A percentile compares a stretch with the other conserved stretches of the same genome.
These are phyloP conservation scores for Phtheirospermum japonicum DNA, from an alignment of 257 asterid genomes.

Conservation along the genomic window DNA sequence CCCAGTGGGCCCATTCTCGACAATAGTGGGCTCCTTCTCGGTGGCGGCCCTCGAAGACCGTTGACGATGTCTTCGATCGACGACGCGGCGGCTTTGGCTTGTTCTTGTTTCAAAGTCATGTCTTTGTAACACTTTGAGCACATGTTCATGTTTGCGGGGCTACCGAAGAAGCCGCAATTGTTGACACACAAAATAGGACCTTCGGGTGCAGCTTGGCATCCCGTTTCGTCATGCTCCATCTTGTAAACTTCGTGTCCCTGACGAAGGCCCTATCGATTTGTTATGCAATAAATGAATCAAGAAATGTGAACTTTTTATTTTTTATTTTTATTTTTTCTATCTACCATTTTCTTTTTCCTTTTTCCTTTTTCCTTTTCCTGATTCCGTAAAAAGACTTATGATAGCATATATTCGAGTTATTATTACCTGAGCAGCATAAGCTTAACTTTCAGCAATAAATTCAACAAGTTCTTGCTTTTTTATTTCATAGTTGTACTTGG, in stretches of 20 bases:
- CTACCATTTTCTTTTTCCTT: too few relatives aligned
- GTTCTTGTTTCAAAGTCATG: conserved; percentile 51
- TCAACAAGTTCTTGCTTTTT: conserved; percentile 64
- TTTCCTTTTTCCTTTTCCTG: too few relatives aligned
- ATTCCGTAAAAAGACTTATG: conserved; percentile 4
- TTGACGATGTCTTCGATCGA: conserved; percentile 54
- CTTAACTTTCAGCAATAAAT: conserved; percentile 50
- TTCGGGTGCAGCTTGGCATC: conserved; percentile 52
- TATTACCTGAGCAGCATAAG: conserved; percentile 54
- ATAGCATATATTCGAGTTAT: conserved; percentile 8
- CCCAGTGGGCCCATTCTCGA: too few relatives aligned
- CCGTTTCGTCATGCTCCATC: conserved; percentile 61
- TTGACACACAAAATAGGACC: conserved; percentile 53
- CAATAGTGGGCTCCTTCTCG: too few relatives aligned
- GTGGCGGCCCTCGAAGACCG: conserved; percentile 39
- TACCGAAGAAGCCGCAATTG: conserved; percentile 68
- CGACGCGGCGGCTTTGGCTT: conserved; percentile 49
- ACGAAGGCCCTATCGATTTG: too few relatives aligned
- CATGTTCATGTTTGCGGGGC: conserved; percentile 66
- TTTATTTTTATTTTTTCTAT: too few relatives aligned
- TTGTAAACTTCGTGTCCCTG: conserved; percentile 9
- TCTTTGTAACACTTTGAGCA: conserved; percentile 73
- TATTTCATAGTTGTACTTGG: conserved; percentile 49
- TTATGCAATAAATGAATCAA: too few relatives aligned
- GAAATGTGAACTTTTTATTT: too few relatives aligned